phyloP scores from a whole-genome alignment of 805 yeast genomes.

The Kodamaea sagamina region DNA sequence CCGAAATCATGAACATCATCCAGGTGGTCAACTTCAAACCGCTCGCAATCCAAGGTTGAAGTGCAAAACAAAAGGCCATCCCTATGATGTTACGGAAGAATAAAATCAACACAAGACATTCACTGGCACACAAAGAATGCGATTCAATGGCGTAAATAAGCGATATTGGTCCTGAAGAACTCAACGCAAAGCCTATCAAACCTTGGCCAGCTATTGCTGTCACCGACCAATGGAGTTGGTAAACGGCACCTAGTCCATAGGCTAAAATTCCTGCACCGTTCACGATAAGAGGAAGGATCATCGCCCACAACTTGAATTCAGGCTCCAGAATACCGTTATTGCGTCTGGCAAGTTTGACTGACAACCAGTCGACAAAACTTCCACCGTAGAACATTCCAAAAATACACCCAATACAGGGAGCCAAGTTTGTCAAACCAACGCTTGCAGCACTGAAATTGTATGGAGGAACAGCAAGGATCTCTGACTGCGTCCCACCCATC shows the following conservation, averaged over 20 bases:
- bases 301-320: slow-evolving; percentile 47
- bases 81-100: slow-evolving; percentile 49
- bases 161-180: slow-evolving; percentile 45
- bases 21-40: slow-evolving; percentile 47
- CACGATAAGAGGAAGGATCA: slow-evolving; percentile 39
- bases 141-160: slow-evolving; percentile 48
- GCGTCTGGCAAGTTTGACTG: slow-evolving; percentile 35
- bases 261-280: slow-evolving; percentile 49
- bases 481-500: slow-evolving; percentile 45
- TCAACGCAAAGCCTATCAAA: slow-evolving; percentile 47
- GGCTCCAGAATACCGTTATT: slow-evolving; percentile 50
- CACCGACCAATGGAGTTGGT: slow-evolving; percentile 42
- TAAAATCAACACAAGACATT: slow-evolving; percentile 44
- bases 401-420: slow-evolving; percentile 45
- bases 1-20: slow-evolving; percentile 46
- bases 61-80: slow-evolving; percentile 47
- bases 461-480: slow-evolving; percentile 36
- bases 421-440: slow-evolving; percentile 47
- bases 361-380: slow-evolving; percentile 41
- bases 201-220: slow-evolving; percentile 49
- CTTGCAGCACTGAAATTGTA: slow-evolving; percentile 40
- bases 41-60: slow-evolving; percentile 46
- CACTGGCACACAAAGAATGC: slow-evolving; percentile 47
- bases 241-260: slow-evolving; percentile 44
- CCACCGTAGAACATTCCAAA: slow-evolving; percentile 51